Base-by-base conservation (phyloP, 2,329 filamentous ascomycete species). In the Paraphaeosphaeria sporulosa region DNA sequence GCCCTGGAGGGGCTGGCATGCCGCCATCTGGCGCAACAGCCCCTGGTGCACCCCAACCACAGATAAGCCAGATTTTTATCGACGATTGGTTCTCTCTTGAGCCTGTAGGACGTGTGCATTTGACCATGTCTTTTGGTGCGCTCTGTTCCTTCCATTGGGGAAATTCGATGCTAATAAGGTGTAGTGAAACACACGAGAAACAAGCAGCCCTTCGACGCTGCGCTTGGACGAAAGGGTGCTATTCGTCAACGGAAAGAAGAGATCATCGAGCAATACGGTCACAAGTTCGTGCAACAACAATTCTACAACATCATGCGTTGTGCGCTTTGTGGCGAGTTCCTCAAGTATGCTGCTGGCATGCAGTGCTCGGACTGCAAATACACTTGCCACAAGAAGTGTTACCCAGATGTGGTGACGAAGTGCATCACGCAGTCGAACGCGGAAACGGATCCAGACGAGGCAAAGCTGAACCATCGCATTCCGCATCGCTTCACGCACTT, bases 261-360 rank as follows among this genome's bases (percentile, higher is more conserved):
- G 73, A 90, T 99, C 4, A 92, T 97, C 81, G 95, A 99, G 82
- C 97, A 97, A 84, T 97, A 97, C 76, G 95, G 95, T 51, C 95
- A 99, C 89, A 99, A 98, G 81, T 99, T 99, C 75, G 90, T 98
- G 58, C 92, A 95, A 74, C 94, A 97, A 78, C 95, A 97, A 78
- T 99, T 99, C 80, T 99, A 98, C 89, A 99, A 98, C 85, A 97
- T 99, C 75, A 99, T 99, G 95, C 94, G 95, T 64, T 99, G 95
- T 80, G 95, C 95, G 15, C 88, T 98, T 38, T 99, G 95, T 77
- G 95, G 94, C 61, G 95, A 99, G 69, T 98, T 99, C 75, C 90
- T 99, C 81, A 99, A 98, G 77, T 98, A 98, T 77, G 96, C 94
- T 51, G 92, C 95, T 23, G 95, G 95, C 63, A 99, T 99, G 94